Evolutionary conservation across 2,329 filamentous ascomycete genomes (phyloP), one percentile per base, ranked within the genome.

Genomic region (Hypoxylon sp.): DNA sequence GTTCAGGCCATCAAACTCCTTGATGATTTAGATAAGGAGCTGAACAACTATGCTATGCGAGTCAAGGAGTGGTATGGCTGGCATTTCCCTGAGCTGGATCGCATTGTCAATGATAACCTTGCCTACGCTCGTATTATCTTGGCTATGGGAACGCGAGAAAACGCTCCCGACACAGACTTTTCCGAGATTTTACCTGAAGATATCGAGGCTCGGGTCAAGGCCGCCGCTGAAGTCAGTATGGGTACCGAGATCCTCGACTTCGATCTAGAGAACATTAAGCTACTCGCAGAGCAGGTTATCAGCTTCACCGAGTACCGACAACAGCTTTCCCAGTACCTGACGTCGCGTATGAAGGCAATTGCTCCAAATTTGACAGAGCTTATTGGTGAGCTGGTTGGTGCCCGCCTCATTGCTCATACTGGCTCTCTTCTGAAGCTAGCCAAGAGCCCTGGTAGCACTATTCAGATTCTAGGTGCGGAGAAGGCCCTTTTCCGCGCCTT

Each of bases 41-140:
- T 99, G 72, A 99, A 99, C 86, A 96, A 93, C 75, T 98, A 98
- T 79, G 95, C 96, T 72, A 99, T 99, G 96, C 89, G 96, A 81
- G 94, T 98, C 70, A 98, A 98, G 90, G 96, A 99, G 83, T 99
- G 96, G 96, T 99, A 99, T 80, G 96, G 96, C 77, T 99, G 96
- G 96, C 96, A 98, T 83, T 99, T 98, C 86, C 96, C 96, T 44
- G 96, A 99, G 85, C 90, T 99, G 87, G 94, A 93, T 78, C 95
- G 94, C 84, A 97, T 98, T 78, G 87, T 98, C 74, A 97, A 97
- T 81, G 96, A 99, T 87, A 99, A 99, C 83, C 85, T 97, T 70
- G 94, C 94, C 72, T 99, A 97, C 80, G 91, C 94, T 67, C 91
- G 91, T 74, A 91, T 99, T 65, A 94, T 99, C 65, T 84, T 97